Base-by-base conservation (phyloP, 352 stramenopile genomes). In the Halophytophthora batemanensis region DNA sequence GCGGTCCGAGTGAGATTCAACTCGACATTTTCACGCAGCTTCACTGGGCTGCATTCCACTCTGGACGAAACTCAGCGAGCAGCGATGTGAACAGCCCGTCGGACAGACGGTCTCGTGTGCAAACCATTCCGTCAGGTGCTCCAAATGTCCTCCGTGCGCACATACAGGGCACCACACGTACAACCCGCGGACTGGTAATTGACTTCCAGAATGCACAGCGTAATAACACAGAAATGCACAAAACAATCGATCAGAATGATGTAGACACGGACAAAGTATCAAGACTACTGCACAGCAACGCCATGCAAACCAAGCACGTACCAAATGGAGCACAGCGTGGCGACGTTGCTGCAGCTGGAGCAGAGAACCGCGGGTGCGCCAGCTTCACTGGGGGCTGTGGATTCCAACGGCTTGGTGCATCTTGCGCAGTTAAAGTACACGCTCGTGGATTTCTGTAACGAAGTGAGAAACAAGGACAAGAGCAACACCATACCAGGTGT, bases 101-200 rank as follows among this genome's bases (percentile, higher is more conserved):
- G 83, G 83, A 37, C 83, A 94, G 23, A 82, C 63, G 22, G 73
- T 70, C 37, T 90, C 75, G 21, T 69, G 66, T 13, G 58, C 54
- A 71, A 93, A 95, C 82, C 84, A 95, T 28, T 92, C 81, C 2
- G 76, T 68, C 23, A 95, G 56, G 66, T 93, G 83, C 19, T 94
- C 69, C 17, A 97, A 51, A 48, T 97, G 88, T 13, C 88, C 88
- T 15, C 86, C 87, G 51, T 97, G 88, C 2, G 86, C 88, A 53
- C 88, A 97, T n/a, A 93, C 87, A 12, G 88, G 86, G 46, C 88
- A 97, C 88, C 88, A 97, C 4, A 96, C 87, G 47, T 93, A 97
- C 5, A 97, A 52, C 40, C 88, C 87, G 23, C 84, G 82, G 21
- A 96, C 88, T 35, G 86, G 82, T 4, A 92, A 49, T 78, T 95